Percentiles rank a stretch among this genome's conserved stretches.
Evolutionary conservation across 345 rosid genomes (phyloP).

Genomic region (Murraya paniculata): DNA sequence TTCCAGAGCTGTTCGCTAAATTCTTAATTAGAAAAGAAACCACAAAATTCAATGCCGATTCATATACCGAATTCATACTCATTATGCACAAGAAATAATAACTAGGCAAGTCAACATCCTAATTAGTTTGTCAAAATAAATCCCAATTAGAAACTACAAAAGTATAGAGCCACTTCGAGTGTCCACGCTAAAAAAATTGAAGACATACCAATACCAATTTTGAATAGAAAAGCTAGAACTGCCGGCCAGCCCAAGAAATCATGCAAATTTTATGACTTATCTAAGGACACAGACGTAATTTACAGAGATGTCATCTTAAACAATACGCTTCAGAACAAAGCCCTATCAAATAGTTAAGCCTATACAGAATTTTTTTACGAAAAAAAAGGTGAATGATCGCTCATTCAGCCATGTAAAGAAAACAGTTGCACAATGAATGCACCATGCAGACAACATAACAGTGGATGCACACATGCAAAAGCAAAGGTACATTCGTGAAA

Average conservation of each 20-base stretch:
- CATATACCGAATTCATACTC: not conserved
- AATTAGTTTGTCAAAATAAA: not conserved
- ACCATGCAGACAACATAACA: not conserved
- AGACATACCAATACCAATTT: not conserved
- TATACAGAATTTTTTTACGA: too few relatives aligned
- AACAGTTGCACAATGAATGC: not conserved
- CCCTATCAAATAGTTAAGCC: not conserved
- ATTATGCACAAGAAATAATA: not conserved
- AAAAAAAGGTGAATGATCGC: not conserved
- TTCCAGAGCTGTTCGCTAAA: not conserved
- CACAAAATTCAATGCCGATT: not conserved
- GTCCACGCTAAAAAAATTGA: not conserved
- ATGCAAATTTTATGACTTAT: not conserved
- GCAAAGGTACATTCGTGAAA: not conserved
- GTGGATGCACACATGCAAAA: slow-evolving; percentile 5
- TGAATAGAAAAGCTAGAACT: not conserved
- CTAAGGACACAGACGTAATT: not conserved
- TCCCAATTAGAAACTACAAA: not conserved
- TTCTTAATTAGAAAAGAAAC: not conserved
- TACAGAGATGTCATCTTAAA: not conserved
- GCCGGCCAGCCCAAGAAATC: not conserved
- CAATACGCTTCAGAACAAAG: not conserved
- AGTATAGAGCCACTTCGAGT: not conserved
- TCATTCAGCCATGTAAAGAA: not conserved
- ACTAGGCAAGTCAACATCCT: not conserved